phyloP scores from a whole-genome alignment of 176 grass and related monocot genomes.

The sorghum (Sorghum bicolor) region Sorghum_bicolor_NCBIv3 NC_012879.2:21876501-21877000 shows the following conservation, averaged over 20 bases:
- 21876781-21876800: constrained; percentile 88
- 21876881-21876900: constrained; percentile 94
- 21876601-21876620: neutral
- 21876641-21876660: constrained; percentile 5
- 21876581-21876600: neutral
- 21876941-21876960: constrained; percentile 76
- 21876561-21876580: neutral
- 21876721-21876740: neutral
- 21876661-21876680: neutral
- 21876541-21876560: neutral
- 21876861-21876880: constrained; percentile 80
- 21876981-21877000: constrained; percentile 34
- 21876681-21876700: neutral
- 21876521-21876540: neutral
- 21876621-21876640: constrained; percentile 17
- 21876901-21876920: constrained; percentile 89
- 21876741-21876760: neutral
- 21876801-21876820: constrained; percentile 84
- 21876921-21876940: constrained; percentile 67
- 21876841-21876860: constrained; percentile 80
- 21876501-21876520: neutral
- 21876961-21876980: constrained; percentile 70
- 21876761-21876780: neutral
- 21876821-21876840: constrained; percentile 90
- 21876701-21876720: neutral